Percentiles rank a stretch among this genome's conserved stretches.
Evolutionary conservation across 768 basidiomycete genomes (phyloP).

Genomic region (Rhizopogon roseolus): DNA sequence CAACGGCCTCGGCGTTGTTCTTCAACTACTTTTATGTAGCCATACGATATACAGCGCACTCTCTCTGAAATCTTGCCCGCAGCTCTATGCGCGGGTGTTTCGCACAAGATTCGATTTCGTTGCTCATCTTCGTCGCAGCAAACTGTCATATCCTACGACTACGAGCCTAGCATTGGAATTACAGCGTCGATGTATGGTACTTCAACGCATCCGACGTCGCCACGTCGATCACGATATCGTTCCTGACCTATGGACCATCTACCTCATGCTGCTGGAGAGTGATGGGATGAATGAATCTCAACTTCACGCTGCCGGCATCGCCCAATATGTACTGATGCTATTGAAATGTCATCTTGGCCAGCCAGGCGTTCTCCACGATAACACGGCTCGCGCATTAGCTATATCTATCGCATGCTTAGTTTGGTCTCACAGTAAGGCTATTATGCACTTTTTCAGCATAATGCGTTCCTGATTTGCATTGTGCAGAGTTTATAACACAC

Average conservation of each 20-base stretch:
- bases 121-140: conserved; percentile 17
- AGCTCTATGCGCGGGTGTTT: conserved; percentile 56
- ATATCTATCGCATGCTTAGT: conserved; percentile 30
- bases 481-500: conserved; percentile 34
- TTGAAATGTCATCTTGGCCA: conserved; percentile 13
- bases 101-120: conserved; percentile 41
- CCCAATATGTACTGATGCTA: conserved; percentile 21
- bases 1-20: conserved; percentile 37
- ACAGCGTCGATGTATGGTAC: conserved; percentile 38
- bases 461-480: conserved; percentile 19
- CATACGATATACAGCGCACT: conserved; percentile 41
- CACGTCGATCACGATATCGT: conserved; percentile 22
- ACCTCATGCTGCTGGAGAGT: conserved; percentile 60
- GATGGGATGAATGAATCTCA: conserved; percentile 43
- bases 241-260: conserved; percentile 51
- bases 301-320: conserved; percentile 36
- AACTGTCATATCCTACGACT: conserved; percentile 30
- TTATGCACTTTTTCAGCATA: conserved; percentile 19
- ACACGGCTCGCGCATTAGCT: conserved; percentile 19
- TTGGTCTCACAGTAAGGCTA: conserved; percentile 30
- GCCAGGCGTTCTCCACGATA: conserved; percentile 3
- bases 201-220: conserved; percentile 41
- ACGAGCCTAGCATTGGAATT: conserved; percentile 45
- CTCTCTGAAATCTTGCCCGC: conserved; percentile 37
- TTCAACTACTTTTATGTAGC: conserved; percentile 41